Evolutionary conservation across 2,329 filamentous ascomycete genomes (phyloP).

Genomic region (Aspergillus texensis): DNA sequence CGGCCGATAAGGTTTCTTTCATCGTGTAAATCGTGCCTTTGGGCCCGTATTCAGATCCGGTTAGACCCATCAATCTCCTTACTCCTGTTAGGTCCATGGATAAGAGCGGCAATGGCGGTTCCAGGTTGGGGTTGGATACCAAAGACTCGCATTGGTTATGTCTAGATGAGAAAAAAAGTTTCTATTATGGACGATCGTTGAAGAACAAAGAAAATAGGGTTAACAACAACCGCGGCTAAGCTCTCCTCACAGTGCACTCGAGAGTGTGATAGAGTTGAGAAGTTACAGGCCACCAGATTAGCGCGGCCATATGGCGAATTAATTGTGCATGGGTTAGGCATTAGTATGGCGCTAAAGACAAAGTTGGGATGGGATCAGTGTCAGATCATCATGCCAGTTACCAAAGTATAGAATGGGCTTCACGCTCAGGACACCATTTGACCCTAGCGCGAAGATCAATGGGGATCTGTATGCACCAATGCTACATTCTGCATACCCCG

Average conservation of each 20-base stretch:
- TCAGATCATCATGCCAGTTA: neutral
- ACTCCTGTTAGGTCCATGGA: neutral
- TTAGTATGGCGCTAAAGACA: neutral
- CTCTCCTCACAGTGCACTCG: neutral
- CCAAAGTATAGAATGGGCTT: neutral
- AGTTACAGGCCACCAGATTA: neutral
- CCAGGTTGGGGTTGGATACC: neutral
- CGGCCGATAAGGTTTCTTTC: neutral
- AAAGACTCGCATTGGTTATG: neutral
- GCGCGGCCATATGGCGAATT: neutral
- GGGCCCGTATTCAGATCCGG: neutral
- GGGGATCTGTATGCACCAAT: neutral
- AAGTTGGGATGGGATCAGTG: neutral
- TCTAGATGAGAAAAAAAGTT: neutral
- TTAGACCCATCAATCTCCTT: neutral
- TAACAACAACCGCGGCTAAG: neutral
- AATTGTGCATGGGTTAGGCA: neutral
- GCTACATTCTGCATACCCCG: neutral
- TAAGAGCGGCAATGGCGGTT: neutral
- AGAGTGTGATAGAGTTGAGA: neutral
- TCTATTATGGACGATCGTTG: neutral
- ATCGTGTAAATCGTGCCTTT: neutral
- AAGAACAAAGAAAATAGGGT: neutral
- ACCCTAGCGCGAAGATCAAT: conserved; percentile 1
- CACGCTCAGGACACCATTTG: neutral